These are phyloP conservation scores for Fusarium keratoplasticum DNA, from an alignment of 2,329 filamentous ascomycete genomes.

Conservation along the genomic window DNA sequence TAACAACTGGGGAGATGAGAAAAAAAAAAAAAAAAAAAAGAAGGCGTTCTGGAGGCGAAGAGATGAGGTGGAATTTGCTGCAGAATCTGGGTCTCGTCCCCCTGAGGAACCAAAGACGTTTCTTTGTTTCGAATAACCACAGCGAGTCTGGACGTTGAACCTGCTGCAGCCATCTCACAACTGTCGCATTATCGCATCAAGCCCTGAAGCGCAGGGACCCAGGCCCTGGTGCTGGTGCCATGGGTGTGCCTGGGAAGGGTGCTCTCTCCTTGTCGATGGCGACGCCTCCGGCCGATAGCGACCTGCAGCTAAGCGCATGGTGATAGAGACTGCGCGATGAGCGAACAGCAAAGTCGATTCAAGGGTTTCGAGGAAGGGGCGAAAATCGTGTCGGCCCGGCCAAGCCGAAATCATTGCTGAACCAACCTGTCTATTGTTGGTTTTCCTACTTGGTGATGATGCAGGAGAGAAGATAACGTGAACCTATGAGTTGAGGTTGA, in stretches of 20 bases:
- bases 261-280: slow-evolving; percentile 24
- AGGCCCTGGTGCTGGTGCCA: neutral
- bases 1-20: neutral
- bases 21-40: neutral
- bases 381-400: slow-evolving; percentile 27
- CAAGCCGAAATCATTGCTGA: slow-evolving; percentile 7
- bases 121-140: slow-evolving; percentile 17
- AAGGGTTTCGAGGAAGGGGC: slow-evolving; percentile 14
- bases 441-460: neutral
- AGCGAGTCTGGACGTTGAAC: slow-evolving; percentile 2
- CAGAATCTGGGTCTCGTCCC: neutral
- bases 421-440: slow-evolving; percentile 4
- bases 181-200: slow-evolving; percentile 1
- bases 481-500: neutral
- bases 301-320: slow-evolving; percentile 40
- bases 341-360: slow-evolving; percentile 34
- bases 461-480: neutral
- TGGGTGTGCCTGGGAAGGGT: slow-evolving; percentile 29
- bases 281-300: slow-evolving; percentile 37
- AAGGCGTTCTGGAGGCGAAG: neutral
- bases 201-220: slow-evolving; percentile 5
- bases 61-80: neutral
- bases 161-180: slow-evolving; percentile 13
- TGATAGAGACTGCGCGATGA: slow-evolving; percentile 28
- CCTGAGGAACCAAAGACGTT: neutral